A percentile compares a stretch with the other conserved stretches of the same genome.
Evolutionary conservation across 306 rosid species (phyloP).

Genomic region (Inga oerstediana): DNA sequence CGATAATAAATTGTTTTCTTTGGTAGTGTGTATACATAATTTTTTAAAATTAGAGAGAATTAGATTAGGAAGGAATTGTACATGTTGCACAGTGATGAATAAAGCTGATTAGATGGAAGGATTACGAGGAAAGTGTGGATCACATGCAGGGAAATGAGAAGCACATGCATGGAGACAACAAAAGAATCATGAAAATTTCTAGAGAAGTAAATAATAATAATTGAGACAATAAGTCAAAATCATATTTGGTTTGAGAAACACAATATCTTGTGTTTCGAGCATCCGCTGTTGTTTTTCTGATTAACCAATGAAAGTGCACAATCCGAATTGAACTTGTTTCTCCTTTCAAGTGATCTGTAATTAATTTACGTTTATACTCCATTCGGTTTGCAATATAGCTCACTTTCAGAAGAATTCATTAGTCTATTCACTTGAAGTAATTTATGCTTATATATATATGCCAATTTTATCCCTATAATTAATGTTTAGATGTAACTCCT

Average conservation of each 20-base stretch:
- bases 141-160: conserved; percentile 25
- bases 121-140: neutral
- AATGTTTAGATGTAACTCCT: too few relatives aligned
- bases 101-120: neutral
- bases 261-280: conserved; percentile 19
- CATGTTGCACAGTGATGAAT: neutral
- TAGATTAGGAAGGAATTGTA: neutral
- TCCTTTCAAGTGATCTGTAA: neutral
- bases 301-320: neutral
- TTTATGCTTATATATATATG: too few relatives aligned
- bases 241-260: neutral
- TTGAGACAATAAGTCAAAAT: conserved; percentile 19
- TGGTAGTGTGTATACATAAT: too few relatives aligned
- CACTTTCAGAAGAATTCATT: too few relatives aligned
- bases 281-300: neutral
- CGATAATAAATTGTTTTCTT: too few relatives aligned
- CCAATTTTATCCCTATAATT: too few relatives aligned
- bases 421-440: too few relatives aligned
- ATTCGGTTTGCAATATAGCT: too few relatives aligned
- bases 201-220: neutral
- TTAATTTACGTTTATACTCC: too few relatives aligned
- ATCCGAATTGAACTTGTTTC: neutral
- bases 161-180: conserved; percentile 33
- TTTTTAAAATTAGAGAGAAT: too few relatives aligned
- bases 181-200: neutral